phyloP scores from a whole-genome alignment of 768 basidiomycete species.

The Coprinopsis sp. region DNA sequence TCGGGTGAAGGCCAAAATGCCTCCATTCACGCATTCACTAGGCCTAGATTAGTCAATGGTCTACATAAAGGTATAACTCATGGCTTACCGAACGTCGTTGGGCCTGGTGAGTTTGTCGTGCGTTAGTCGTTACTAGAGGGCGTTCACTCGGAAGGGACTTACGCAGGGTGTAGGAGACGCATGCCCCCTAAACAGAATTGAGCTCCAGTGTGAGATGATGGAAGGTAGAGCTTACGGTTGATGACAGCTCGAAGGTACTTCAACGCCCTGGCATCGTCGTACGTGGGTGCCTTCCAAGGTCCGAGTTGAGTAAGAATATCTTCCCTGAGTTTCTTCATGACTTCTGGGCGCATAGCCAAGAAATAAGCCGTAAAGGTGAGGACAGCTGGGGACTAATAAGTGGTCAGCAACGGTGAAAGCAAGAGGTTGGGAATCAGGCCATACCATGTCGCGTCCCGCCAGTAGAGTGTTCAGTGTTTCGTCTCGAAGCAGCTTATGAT shows the following conservation, averaged over 20 bases:
- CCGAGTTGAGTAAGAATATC: conserved; percentile 27
- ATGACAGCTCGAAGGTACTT: conserved; percentile 39
- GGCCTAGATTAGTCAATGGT: too few relatives aligned
- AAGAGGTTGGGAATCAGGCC: conserved; percentile 1
- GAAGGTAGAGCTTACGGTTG: conserved; percentile 22
- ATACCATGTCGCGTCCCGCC: conserved; percentile 43
- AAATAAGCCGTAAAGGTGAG: conserved; percentile 26
- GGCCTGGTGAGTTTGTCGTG: conserved; percentile 6
- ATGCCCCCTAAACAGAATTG: conserved; percentile 19
- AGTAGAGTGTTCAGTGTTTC: conserved; percentile 29
- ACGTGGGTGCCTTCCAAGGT: conserved; percentile 21
- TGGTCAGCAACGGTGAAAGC: neutral
- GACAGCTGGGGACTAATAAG: conserved; percentile 25
- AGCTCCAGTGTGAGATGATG: neutral
- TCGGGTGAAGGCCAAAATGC: conserved; percentile 20
- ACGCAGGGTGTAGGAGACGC: conserved; percentile 22
- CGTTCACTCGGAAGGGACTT: conserved; percentile 2
- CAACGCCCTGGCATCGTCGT: conserved; percentile 30
- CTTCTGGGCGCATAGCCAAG: conserved; percentile 23
- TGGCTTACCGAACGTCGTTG: conserved; percentile 12
- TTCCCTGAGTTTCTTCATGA: conserved; percentile 23
- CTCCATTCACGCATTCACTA: conserved; percentile 20
- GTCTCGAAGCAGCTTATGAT: conserved; percentile 43
- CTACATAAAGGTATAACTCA: neutral
- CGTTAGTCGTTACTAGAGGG: neutral